These are phyloP conservation scores for Penicillium oxalicum DNA, from an alignment of 2,329 filamentous ascomycete species.

Conservation along the genomic window DNA sequence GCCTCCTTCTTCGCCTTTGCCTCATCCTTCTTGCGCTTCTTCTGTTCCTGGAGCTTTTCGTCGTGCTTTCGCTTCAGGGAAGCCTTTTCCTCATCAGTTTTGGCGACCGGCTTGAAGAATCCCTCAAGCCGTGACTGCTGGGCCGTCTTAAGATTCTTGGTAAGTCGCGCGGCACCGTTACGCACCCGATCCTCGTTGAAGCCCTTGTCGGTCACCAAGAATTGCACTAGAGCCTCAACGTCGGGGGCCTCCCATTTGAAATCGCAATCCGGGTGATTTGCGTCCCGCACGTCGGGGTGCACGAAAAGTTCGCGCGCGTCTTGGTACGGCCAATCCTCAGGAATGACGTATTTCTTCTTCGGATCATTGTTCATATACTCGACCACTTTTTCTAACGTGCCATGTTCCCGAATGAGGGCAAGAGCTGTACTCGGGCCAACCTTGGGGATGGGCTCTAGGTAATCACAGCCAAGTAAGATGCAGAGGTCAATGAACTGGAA, in stretches of 20 bases:
- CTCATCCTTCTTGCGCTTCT: conserved; percentile 90
- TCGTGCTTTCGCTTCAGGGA: conserved; percentile 88
- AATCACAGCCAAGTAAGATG: conserved; percentile 95
- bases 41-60: conserved; percentile 83
- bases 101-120: conserved; percentile 91
- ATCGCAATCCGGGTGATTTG: conserved; percentile 81
- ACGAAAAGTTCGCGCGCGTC: conserved; percentile 91
- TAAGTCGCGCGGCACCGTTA: conserved; percentile 66
- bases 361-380: conserved; percentile 69
- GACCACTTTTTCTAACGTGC: conserved; percentile 78
- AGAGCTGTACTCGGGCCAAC: conserved; percentile 86
- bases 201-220: conserved; percentile 86
- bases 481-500: conserved; percentile 90
- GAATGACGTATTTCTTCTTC: conserved; percentile 74
- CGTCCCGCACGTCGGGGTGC: conserved; percentile 76
- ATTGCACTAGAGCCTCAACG: conserved; percentile 80
- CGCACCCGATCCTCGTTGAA: conserved; percentile 94
- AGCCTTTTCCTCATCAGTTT: conserved; percentile 79
- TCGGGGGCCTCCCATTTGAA: conserved; percentile 98
- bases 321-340: conserved; percentile 93
- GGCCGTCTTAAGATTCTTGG: conserved; percentile 84
- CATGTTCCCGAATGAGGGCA: conserved; percentile 89
- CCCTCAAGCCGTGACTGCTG: conserved; percentile 91
- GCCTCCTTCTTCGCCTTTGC: conserved; percentile 91
- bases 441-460: conserved; percentile 93